Conservation (phyloP, 768 basidiomycete species). For the Rhodocollybia butyracea region DNA sequence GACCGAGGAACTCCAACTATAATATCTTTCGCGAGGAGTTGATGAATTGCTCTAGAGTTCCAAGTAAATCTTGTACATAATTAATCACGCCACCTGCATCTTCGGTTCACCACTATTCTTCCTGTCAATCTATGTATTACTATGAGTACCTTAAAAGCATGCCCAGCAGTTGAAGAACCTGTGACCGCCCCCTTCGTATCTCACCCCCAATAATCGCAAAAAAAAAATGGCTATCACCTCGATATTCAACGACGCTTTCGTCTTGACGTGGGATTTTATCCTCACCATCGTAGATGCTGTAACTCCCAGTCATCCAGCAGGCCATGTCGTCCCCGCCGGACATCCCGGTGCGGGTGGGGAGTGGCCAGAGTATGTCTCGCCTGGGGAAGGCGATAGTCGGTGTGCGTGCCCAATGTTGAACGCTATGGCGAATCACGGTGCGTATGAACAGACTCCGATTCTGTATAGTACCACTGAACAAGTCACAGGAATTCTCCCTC, state of each 20-base stretch:
- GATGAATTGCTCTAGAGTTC: background rate
- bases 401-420: constrained; percentile 76
- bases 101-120: background rate
- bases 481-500: constrained; percentile 61
- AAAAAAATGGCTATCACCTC: constrained; percentile 27
- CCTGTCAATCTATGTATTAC: background rate
- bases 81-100: background rate
- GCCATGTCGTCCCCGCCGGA: constrained; percentile 54
- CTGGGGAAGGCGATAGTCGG: constrained; percentile 63
- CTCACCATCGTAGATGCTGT: constrained; percentile 52
- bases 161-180: background rate
- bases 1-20: too few species aligned
- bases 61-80: background rate
- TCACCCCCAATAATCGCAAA: too few species aligned
- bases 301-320: constrained; percentile 44
- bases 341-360: constrained; percentile 54
- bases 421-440: constrained; percentile 82
- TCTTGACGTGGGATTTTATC: constrained; percentile 50
- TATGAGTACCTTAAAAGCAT: background rate
- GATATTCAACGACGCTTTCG: constrained; percentile 25
- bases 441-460: constrained; percentile 12
- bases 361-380: constrained; percentile 67
- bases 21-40: too few species aligned
- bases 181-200: background rate
- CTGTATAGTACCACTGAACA: constrained; percentile 17